Percentiles rank a stretch among this genome's conserved stretches.
phyloP scores from a whole-genome alignment of 257 asterid genomes.

The Leptodermis oblonga region DNA sequence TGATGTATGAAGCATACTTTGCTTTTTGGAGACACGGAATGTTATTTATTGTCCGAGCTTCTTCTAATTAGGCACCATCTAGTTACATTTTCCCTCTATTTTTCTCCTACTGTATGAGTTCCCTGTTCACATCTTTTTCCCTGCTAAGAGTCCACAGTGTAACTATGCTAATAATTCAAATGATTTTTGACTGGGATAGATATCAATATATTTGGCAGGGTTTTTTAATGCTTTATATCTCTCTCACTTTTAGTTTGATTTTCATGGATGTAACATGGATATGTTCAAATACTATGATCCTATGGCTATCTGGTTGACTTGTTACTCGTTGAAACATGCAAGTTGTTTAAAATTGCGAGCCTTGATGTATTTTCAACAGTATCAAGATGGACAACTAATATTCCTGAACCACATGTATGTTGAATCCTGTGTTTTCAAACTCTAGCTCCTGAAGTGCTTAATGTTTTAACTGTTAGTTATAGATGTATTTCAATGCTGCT shows the following conservation, averaged over 20 bases:
- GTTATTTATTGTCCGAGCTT: not conserved
- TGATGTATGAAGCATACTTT: too few relatives aligned
- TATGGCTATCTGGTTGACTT: not conserved
- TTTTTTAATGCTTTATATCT: too few relatives aligned
- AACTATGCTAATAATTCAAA: not conserved
- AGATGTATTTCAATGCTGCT: not conserved
- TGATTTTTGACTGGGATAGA: not conserved
- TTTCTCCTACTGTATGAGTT: slow-evolving; percentile 1
- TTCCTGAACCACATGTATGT: not conserved
- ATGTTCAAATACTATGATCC: not conserved
- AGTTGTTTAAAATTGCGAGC: not conserved
- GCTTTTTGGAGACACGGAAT: not conserved
- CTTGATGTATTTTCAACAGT: not conserved
- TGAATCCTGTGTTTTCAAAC: not conserved
- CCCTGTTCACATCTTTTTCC: not conserved
- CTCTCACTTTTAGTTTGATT: not conserved
- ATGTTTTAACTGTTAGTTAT: not conserved
- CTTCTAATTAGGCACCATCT: not conserved
- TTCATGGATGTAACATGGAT: not conserved
- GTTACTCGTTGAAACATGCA: not conserved
- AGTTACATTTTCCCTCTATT: not conserved
- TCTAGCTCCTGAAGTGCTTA: not conserved
- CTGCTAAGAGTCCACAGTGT: not conserved
- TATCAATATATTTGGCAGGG: not conserved
- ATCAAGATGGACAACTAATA: not conserved